Evolutionary conservation across 2,329 filamentous ascomycete species (phyloP), one percentile per base, ranked within the genome.

Genomic region (Stemphylium vesicarium): DNA sequence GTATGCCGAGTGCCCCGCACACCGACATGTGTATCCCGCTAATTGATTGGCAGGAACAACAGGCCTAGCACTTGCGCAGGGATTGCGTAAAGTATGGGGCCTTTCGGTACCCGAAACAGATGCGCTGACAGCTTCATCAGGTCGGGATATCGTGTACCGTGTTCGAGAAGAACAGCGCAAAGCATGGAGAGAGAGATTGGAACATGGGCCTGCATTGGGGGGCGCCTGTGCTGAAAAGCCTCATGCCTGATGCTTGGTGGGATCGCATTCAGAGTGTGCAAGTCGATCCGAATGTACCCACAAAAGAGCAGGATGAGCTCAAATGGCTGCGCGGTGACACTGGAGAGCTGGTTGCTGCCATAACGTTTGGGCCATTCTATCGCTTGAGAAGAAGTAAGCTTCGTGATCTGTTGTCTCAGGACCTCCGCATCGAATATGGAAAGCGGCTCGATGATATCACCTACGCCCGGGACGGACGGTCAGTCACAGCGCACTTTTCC

Each of bases 171-270:
- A 82, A 85, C 59, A 53, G 65, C 4, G 77, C 81, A 36, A 75
- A 82, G 31, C 56, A 62, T 35, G 37, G 75, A 71, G 52, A 82
- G 80, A 29, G 82, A 74, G 85, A 86, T 57, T 88, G 85, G 87
- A 86, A 85, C 3, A 75, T 88, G 52, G 88, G 85, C 0, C 75
- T 88, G 52, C 84, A 88, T 66, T 88, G 85, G 85, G 84, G 82
- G 4, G 77, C 87, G 7, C 77, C 81, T 0, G 78, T 77, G 1
- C 74, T 88, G 36, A 77, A 81, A 39, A 66, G 76, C 7, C 75
- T 87, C 18, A 74, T 88, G 24, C 82, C 84, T 0, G 70, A 81
- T 0, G 71, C 80, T 11, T 69, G 62, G 82, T 88, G 64, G 51
- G 84, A 66, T 75, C 79, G n/a, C 69, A 75, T 53, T 79, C 84